Evolutionary conservation across 2,329 filamentous ascomycete genomes (phyloP).

Genomic region (Nannizziopsis barbatae): DNA sequence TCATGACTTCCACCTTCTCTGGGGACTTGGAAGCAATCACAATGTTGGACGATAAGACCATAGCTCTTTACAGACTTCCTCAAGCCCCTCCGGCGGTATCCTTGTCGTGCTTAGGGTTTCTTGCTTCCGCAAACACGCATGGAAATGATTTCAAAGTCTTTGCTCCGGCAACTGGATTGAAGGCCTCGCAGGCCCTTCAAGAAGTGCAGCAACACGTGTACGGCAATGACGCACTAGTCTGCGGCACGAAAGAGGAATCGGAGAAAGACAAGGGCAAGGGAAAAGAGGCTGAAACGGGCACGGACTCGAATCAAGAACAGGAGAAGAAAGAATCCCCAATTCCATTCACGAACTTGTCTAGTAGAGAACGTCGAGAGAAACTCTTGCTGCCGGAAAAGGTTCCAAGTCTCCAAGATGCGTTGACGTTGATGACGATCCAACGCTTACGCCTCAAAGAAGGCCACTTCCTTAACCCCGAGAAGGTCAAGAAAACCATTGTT

Average conservation of each 20-base stretch:
- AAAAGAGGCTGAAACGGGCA: not conserved
- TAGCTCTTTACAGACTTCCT: constrained; percentile 41
- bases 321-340: too few relatives aligned
- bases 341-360: constrained; percentile 23
- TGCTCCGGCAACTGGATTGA: constrained; percentile 22
- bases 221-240: not conserved
- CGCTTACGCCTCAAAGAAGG: constrained; percentile 45
- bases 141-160: constrained; percentile 23
- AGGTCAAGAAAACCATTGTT: constrained; percentile 44
- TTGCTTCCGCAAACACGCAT: constrained; percentile 24
- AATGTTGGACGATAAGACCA: constrained; percentile 41
- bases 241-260: not conserved
- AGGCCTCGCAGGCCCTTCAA: constrained; percentile 23
- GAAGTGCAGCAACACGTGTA: constrained; percentile 21
- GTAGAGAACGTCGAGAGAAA: constrained; percentile 31
- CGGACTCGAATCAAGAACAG: not conserved
- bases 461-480: constrained; percentile 42
- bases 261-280: not conserved
- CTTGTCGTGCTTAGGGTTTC: constrained; percentile 28
- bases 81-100: constrained; percentile 30
- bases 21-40: constrained; percentile 44
- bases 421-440: constrained; percentile 33
- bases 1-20: constrained; percentile 40
- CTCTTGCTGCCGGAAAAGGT: constrained; percentile 23
- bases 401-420: constrained; percentile 30